A percentile compares a stretch with the other conserved stretches of the same genome.
phyloP scores from a whole-genome alignment of 1,284 basidiomycete species.

The Schizophyllum commune region DNA sequence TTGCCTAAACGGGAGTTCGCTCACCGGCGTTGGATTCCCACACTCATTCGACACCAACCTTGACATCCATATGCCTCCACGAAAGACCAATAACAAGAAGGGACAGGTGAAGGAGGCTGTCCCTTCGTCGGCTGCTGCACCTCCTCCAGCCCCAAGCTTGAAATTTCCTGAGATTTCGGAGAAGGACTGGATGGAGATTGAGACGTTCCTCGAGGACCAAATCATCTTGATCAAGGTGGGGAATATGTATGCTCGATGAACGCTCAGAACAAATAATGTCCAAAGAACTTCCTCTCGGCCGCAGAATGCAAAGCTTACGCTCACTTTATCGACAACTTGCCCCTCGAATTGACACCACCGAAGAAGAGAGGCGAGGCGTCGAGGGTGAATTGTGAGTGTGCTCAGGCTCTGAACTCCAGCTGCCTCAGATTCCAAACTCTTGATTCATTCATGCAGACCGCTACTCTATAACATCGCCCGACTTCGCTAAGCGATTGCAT shows the following conservation, averaged over 20 bases:
- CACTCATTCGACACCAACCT: not conserved
- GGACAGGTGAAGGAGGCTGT: not conserved
- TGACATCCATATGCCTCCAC: not conserved
- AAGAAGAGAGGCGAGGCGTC: slow-evolving; percentile 73
- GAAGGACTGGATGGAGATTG: slow-evolving; percentile 39
- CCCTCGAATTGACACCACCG: slow-evolving; percentile 62
- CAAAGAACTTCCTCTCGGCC: slow-evolving; percentile 46
- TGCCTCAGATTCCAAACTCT: not conserved
- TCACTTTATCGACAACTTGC: slow-evolving; percentile 57
- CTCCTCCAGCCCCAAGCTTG: not conserved
- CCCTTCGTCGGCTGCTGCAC: not conserved
- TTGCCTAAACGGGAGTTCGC: not conserved
- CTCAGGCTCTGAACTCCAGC: not conserved
- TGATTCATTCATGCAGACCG: slow-evolving; percentile 37
- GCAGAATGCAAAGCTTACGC: slow-evolving; percentile 58
- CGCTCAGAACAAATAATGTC: not conserved
- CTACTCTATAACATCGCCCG: slow-evolving; percentile 49
- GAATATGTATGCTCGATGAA: slow-evolving; percentile 3
- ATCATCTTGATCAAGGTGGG: slow-evolving; percentile 57
- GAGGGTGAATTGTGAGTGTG: slow-evolving; percentile 54
- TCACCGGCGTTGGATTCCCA: not conserved
- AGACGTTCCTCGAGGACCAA: slow-evolving; percentile 51
- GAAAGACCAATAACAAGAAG: not conserved
- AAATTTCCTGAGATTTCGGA: slow-evolving; percentile 22
- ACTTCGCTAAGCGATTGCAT: slow-evolving; percentile 55